phyloP scores from a whole-genome alignment of 768 basidiomycete genomes.

The Royoungia palumana region DNA sequence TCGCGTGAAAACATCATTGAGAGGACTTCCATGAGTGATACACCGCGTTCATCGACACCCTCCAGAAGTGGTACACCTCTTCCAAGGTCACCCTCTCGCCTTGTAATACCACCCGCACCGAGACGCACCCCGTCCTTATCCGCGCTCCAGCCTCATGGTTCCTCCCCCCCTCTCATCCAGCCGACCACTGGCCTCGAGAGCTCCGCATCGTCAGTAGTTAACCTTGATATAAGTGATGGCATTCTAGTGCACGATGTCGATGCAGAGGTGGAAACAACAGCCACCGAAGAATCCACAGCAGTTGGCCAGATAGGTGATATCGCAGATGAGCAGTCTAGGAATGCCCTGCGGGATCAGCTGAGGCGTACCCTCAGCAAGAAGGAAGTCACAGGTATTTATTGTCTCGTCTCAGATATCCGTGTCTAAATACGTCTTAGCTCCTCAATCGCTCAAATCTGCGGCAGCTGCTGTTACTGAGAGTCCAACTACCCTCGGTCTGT shows the following conservation, averaged over 20 bases:
- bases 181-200: slow-evolving; percentile 48
- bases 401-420: background rate
- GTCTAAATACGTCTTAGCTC: slow-evolving; percentile 9
- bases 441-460: slow-evolving; percentile 11
- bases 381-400: slow-evolving; percentile 43
- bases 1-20: background rate
- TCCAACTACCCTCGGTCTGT: slow-evolving; percentile 20
- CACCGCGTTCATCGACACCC: slow-evolving; percentile 30
- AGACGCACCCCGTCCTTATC: slow-evolving; percentile 56
- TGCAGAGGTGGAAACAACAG: slow-evolving; percentile 52
- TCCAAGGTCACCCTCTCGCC: slow-evolving; percentile 47
- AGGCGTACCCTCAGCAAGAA: slow-evolving; percentile 59
- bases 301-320: slow-evolving; percentile 42
- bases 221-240: slow-evolving; percentile 63
- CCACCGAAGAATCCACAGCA: slow-evolving; percentile 52
- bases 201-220: slow-evolving; percentile 68
- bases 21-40: slow-evolving; percentile 28
- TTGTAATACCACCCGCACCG: slow-evolving; percentile 48
- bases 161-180: slow-evolving; percentile 25
- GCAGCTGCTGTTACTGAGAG: slow-evolving; percentile 36
- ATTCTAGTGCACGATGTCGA: slow-evolving; percentile 72
- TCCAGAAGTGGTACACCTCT: slow-evolving; percentile 38
- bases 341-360: slow-evolving; percentile 65
- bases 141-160: slow-evolving; percentile 50
- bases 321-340: slow-evolving; percentile 59